Evolutionary conservation across 2,329 filamentous ascomycete genomes (phyloP).

Genomic region (Tolypocladium tropicale): DNA sequence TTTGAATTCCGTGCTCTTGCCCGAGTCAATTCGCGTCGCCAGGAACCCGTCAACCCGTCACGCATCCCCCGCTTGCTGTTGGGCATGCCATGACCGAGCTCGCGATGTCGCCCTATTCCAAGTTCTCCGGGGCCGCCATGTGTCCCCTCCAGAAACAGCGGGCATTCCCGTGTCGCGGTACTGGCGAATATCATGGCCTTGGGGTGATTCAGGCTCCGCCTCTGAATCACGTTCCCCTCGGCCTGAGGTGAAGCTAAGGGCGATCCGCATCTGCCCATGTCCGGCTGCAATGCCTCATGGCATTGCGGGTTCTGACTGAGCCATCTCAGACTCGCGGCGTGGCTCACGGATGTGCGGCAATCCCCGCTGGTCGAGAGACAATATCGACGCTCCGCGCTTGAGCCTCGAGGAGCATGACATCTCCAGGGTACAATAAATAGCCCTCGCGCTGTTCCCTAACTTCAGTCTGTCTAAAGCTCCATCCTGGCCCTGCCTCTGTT

Average conservation of each 20-base stretch:
- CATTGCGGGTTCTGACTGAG: no score
- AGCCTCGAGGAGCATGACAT: not conserved
- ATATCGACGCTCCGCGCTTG: not conserved
- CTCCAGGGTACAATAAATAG: not conserved
- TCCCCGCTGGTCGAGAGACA: no score
- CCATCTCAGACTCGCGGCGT: not conserved
- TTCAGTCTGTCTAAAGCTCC: not conserved
- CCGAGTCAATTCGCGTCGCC: no score
- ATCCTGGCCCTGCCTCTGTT: not conserved
- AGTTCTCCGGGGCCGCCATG: not conserved
- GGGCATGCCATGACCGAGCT: not conserved
- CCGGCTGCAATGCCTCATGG: no score
- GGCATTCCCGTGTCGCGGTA: not conserved
- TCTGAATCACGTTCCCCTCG: no score
- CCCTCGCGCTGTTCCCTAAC: not conserved
- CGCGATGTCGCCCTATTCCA: not conserved
- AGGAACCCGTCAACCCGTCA: no score
- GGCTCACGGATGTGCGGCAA: not conserved
- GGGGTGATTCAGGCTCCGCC: not conserved
- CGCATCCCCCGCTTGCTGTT: no score
- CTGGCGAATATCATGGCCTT: not conserved
- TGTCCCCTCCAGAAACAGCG: not conserved
- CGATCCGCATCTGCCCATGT: no score
- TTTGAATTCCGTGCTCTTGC: not conserved
- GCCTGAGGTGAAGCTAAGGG: no score